Evolutionary conservation across 78 protist species (phyloP), one percentile per base, ranked within the genome.

Genomic region (Speleostelium caveatum): DNA sequence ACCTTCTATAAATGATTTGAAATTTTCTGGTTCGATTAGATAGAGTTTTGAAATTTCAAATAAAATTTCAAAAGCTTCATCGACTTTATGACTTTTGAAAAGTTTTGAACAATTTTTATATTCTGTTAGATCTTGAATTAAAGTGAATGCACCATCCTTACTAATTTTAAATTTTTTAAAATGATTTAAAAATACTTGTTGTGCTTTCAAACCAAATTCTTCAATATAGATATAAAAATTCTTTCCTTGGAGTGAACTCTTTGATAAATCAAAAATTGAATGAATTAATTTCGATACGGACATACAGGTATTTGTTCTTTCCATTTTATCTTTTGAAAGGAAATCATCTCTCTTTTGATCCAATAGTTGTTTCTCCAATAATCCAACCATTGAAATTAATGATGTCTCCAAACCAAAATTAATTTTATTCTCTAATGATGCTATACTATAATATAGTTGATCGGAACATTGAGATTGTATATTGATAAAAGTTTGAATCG

Each of bases 381-480:
- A 21, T 8, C 28, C 71, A 3, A 69, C 56, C 79, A 83, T 83
- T 26, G 60, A 28, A 1, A n/a, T 32, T 10, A 83, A 30, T 16
- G 79, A 35, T 8, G 22, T 55, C 24, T 83, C 91, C 7, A 83
- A 38, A n/a, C 71, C 91, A 32, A 33, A 30, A 51, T 51, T 36
- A 16, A 83, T 83, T 26, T 42, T 60, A 2, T n/a, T 60, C 21
- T 83, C 91, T 55, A 83, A 30, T 19, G 35, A 16, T 0, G 78
- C 56, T 26, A 83, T 69, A 33, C 59, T 36, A n/a, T 36, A 83
- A n/a, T 67, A 60, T 14, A 83, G 41, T 42, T 83, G 91, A 38
- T 83, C 91, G 0, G 91, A 83, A 24, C 80, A 71, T n/a, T 83
- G 77, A n/a, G 79, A 69, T 59, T 83, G 91, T 45, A 83, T 65